phyloP scores from a whole-genome alignment of 768 basidiomycete species.

The Pulveroboletus sp. region DNA sequence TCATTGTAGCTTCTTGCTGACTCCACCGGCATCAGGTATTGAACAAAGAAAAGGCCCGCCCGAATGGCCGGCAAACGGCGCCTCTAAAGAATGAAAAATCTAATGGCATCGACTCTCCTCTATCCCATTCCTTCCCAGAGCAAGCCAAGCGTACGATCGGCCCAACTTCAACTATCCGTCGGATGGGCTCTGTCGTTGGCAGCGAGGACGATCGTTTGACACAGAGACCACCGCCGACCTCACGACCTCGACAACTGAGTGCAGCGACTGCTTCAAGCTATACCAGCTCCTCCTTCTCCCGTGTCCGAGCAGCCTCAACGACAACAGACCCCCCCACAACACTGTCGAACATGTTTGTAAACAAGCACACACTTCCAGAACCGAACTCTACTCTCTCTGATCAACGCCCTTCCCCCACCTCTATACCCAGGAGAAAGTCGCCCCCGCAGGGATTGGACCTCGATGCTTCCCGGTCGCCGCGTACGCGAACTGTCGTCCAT shows the following conservation, averaged over 20 bases:
- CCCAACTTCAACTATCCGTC: constrained; percentile 46
- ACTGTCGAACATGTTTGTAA: constrained; percentile 11
- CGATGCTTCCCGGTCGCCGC: constrained; percentile 14
- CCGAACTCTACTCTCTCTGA: constrained; percentile 29
- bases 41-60: constrained; percentile 64
- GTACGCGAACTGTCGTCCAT: constrained; percentile 46
- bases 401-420: constrained; percentile 20
- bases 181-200: constrained; percentile 60
- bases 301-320: constrained; percentile 31
- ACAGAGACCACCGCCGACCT: constrained; percentile 33
- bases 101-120: constrained; percentile 13
- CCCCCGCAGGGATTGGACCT: constrained; percentile 29
- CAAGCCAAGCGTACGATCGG: constrained; percentile 22
- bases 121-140: constrained; percentile 17
- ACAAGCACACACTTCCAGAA: constrained; percentile 27
- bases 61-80: constrained; percentile 26
- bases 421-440: constrained; percentile 20
- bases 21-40: constrained; percentile 42
- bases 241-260: constrained; percentile 45
- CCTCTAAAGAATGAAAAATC: constrained; percentile 21
- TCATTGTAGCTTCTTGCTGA: constrained; percentile 14
- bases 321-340: constrained; percentile 26
- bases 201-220: constrained; percentile 45
- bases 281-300: constrained; percentile 22
- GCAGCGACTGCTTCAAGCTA: constrained; percentile 38